Conservation (phyloP, 208 protist genomes). For the Acanthamoeba sp. region DNA sequence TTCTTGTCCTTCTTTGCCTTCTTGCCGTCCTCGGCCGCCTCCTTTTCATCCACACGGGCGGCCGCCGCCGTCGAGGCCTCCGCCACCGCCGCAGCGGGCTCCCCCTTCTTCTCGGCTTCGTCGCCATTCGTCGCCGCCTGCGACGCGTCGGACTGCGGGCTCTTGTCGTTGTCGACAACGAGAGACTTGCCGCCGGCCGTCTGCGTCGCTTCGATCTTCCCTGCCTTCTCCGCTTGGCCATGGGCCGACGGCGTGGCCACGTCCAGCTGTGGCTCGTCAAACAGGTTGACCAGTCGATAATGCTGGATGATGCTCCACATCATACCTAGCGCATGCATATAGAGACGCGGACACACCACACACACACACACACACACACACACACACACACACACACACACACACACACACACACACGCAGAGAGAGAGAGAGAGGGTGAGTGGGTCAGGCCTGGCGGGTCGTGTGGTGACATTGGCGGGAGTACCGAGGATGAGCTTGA, state of each 20-base stretch:
- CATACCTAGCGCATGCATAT: conserved; percentile 3
- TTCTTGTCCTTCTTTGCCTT: not conserved
- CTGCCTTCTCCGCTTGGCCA: not conserved
- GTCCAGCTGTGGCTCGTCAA: not conserved
- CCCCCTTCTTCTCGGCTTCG: too few relatives aligned
- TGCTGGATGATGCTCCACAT: conserved; percentile 66
- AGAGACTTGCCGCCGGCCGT: too few relatives aligned
- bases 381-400: too few relatives aligned
- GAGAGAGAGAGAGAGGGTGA: too few relatives aligned
- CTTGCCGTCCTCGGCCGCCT: not conserved
- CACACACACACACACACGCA: too few relatives aligned
- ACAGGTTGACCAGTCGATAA: conserved; percentile 17
- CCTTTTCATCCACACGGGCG: not conserved
- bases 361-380: too few relatives aligned
- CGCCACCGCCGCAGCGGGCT: too few relatives aligned
- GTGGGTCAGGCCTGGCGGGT: too few relatives aligned
- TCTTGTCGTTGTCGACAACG: too few relatives aligned
- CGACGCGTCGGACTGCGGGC: not conserved
- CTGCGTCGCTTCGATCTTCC: too few relatives aligned
- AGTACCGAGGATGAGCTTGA: conserved; percentile 62
- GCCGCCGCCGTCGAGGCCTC: too few relatives aligned
- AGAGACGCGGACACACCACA: too few relatives aligned
- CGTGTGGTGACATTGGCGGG: not conserved
- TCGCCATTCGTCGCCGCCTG: not conserved
- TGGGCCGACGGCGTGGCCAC: not conserved